Conservation (phyloP, 768 basidiomycete species). For the Tulasnella sp. region DNA sequence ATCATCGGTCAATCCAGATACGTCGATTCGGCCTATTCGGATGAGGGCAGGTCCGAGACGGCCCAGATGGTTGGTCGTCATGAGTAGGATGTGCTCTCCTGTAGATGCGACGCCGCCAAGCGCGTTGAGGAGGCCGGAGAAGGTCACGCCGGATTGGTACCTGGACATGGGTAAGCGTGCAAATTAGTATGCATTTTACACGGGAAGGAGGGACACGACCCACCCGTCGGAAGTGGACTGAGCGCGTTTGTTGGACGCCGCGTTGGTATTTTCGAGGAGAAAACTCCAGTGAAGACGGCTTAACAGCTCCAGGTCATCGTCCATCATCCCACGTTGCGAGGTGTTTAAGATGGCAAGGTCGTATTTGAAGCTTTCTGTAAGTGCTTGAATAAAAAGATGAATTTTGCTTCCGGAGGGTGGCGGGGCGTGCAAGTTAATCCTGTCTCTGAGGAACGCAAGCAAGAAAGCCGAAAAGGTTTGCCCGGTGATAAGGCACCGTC, state of each 20-base stretch:
- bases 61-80: constrained; percentile 96
- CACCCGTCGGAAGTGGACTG: constrained; percentile 90
- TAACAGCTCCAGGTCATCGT: constrained; percentile 93
- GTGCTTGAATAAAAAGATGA: constrained; percentile 94
- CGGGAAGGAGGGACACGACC: constrained; percentile 22
- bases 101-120: constrained; percentile 96
- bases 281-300: constrained; percentile 89
- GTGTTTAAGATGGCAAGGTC: constrained; percentile 94
- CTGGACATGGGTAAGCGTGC: constrained; percentile 32
- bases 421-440: constrained; percentile 96
- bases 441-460: too few species aligned
- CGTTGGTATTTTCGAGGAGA: constrained; percentile 93
- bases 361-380: constrained; percentile 84
- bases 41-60: constrained; percentile 88
- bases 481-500: too few species aligned
- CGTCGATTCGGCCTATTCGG: constrained; percentile 88
- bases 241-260: constrained; percentile 87
- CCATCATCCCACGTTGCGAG: constrained; percentile 88
- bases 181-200: background rate
- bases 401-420: constrained; percentile 98
- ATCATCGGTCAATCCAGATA: constrained; percentile 74
- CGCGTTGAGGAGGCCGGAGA: constrained; percentile 94
- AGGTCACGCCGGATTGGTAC: constrained; percentile 91
- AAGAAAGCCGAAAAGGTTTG: too few species aligned
- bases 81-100: constrained; percentile 95